These are phyloP conservation scores for Apophysomyces trapeziformis DNA, from an alignment of 371 early-diverging fungal genomes.

Conservation along the genomic window DNA sequence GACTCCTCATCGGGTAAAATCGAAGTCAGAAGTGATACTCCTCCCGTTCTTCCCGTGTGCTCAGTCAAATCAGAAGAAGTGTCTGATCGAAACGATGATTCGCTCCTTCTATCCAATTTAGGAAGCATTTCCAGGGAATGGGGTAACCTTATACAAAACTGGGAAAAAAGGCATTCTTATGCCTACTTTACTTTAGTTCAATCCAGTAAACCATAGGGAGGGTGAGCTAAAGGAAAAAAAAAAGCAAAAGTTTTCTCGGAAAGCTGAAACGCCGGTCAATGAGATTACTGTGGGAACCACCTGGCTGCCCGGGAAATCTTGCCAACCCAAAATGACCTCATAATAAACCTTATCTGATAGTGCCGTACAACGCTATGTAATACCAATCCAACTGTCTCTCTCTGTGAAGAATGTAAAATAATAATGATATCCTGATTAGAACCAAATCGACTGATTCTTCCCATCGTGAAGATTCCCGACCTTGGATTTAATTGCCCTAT, in stretches of 20 bases:
- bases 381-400: not conserved
- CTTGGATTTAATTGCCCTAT: too few relatives aligned
- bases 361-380: not conserved
- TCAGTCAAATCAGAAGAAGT: slow-evolving; percentile 2
- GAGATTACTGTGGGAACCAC: not conserved
- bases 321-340: not conserved
- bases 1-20: slow-evolving; percentile 7
- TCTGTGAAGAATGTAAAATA: not conserved
- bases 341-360: not conserved
- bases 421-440: not conserved
- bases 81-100: not conserved
- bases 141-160: not conserved
- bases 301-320: not conserved
- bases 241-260: not conserved
- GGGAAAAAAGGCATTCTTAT: not conserved
- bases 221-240: not conserved
- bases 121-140: slow-evolving; percentile 5
- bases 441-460: not conserved
- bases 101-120: not conserved
- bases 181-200: too few relatives aligned
- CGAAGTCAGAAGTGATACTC: slow-evolving; percentile 6
- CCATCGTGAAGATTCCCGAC: too few relatives aligned
- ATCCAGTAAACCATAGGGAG: too few relatives aligned
- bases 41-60: not conserved
- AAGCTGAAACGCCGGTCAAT: not conserved